Evolutionary conservation across 2,329 filamentous ascomycete species (phyloP), one percentile per base, ranked within the genome.

Genomic region (Sphaerostilbella broomeana): DNA sequence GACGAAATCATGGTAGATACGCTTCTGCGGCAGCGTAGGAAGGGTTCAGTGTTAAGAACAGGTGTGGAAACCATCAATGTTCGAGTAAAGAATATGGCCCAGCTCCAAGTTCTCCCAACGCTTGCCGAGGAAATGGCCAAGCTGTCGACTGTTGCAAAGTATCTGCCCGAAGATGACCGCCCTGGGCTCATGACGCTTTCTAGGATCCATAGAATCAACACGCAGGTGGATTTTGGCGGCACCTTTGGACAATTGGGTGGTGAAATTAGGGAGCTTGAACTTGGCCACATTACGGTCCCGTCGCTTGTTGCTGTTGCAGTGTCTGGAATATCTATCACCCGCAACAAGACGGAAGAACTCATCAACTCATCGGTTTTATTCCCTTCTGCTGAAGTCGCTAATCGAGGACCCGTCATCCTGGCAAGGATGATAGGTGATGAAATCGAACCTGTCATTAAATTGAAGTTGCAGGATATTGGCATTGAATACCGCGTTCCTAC

Each of bases 1-100:
- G 87, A 95, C 51, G 90, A 97, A 53, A 94, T 98, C 44, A 81
- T 98, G 70, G 77, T 98, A 16, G 90, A 97, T 51, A 95, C 87
- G 0, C 70, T 98, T 1, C 65, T 97, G 11, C 75, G 86, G 16
- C 92, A 98, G 59, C 73, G 92, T 44, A 76, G 82, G 38, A 90
- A 95, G 60, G 92, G 90, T 0, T 81, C 85, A 8, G 82, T 97
- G 6, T 66, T 95, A 20, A 79, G 86, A 34, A 59, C 85, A 5
- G 79, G 75, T 4, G 56, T 94, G 5, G 79, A 79, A 19, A 72
- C 73, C 19, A 60, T 88, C 13, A 77, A 79, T 35, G 64, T 81
- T 16, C 68, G 73, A 4, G 64, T 92, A 12, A 69, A 70, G 6
- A 77, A 80, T 45, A 62, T 86, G 26, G 67, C 75, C 9, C 77